Percentiles rank a stretch among this genome's conserved stretches.
phyloP scores from a whole-genome alignment of 768 basidiomycete genomes.

The Podaxis sp. region DNA sequence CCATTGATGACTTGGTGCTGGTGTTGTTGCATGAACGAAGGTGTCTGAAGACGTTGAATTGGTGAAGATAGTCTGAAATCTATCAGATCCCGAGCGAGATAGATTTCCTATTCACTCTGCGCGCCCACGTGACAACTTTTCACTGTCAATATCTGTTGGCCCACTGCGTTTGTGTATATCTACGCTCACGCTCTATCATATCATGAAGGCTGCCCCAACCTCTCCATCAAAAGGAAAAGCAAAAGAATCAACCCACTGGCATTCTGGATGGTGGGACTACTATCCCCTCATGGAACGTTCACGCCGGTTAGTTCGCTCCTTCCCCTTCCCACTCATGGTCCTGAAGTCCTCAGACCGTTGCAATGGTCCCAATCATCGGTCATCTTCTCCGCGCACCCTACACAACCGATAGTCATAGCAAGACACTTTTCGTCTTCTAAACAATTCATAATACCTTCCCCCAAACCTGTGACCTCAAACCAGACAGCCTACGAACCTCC shows the following conservation, averaged over 20 bases:
- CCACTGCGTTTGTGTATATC: too few species aligned
- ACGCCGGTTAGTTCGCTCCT: slow-evolving; percentile 41
- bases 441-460: slow-evolving; percentile 59
- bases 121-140: slow-evolving; percentile 7
- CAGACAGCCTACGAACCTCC: slow-evolving; percentile 59
- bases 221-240: slow-evolving; percentile 56
- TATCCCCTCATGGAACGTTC: slow-evolving; percentile 59
- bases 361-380: slow-evolving; percentile 71
- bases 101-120: not conserved
- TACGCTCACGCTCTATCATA: not conserved
- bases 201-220: slow-evolving; percentile 23
- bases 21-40: slow-evolving; percentile 48
- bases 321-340: slow-evolving; percentile 5
- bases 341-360: slow-evolving; percentile 49
- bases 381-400: slow-evolving; percentile 68
- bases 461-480: slow-evolving; percentile 45
- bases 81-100: not conserved
- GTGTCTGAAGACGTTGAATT: slow-evolving; percentile 8
- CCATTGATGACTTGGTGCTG: slow-evolving; percentile 53
- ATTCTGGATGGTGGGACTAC: slow-evolving; percentile 75
- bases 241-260: slow-evolving; percentile 54
- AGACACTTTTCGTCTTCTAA: slow-evolving; percentile 71
- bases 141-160: too few species aligned
- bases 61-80: not conserved
- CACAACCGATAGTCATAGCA: slow-evolving; percentile 57